phyloP scores from a whole-genome alignment of 306 rosid genomes.

The Casuarina equisetifolia region DNA sequence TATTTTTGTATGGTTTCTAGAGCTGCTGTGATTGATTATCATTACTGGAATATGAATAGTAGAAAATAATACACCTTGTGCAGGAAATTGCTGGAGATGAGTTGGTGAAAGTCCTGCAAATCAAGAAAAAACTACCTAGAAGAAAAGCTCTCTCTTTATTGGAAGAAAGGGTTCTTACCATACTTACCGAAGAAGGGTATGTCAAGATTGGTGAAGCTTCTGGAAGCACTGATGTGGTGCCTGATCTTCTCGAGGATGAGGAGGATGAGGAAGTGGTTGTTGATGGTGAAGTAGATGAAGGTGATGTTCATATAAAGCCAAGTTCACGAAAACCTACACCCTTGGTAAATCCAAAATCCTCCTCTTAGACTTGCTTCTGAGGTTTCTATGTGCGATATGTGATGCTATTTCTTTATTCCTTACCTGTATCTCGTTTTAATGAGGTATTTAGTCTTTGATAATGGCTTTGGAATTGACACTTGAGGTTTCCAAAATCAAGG shows the following conservation, averaged over 20 bases:
- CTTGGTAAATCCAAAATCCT: conserved; percentile 45
- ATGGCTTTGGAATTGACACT: background rate
- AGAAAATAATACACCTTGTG: conserved; percentile 15
- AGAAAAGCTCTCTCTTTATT: conserved; percentile 77
- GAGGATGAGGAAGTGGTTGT: conserved; percentile 94
- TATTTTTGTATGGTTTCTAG: background rate
- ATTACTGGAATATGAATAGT: conserved; percentile 24
- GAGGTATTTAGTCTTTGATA: background rate
- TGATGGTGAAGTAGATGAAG: conserved; percentile 99
- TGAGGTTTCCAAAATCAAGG: background rate
- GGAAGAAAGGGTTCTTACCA: conserved; percentile 75
- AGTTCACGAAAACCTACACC: conserved; percentile 56
- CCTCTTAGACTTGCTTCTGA: background rate
- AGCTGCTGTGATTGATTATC: conserved; percentile 7
- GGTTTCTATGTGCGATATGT: background rate
- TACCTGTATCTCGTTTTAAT: background rate
- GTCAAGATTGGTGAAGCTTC: conserved; percentile 50
- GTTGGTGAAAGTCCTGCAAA: conserved; percentile 69
- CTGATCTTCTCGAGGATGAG: conserved; percentile 75
- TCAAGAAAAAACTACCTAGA: conserved; percentile 82
- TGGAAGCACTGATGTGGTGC: conserved; percentile 54
- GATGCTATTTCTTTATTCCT: background rate
- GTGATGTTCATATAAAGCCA: conserved; percentile 96
- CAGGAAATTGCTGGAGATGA: conserved; percentile 89
- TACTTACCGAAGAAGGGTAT: conserved; percentile 83